These are phyloP conservation scores for Torulaspora pretoriensis DNA, from an alignment of 1,139 yeast species.

Conservation along the genomic window DNA sequence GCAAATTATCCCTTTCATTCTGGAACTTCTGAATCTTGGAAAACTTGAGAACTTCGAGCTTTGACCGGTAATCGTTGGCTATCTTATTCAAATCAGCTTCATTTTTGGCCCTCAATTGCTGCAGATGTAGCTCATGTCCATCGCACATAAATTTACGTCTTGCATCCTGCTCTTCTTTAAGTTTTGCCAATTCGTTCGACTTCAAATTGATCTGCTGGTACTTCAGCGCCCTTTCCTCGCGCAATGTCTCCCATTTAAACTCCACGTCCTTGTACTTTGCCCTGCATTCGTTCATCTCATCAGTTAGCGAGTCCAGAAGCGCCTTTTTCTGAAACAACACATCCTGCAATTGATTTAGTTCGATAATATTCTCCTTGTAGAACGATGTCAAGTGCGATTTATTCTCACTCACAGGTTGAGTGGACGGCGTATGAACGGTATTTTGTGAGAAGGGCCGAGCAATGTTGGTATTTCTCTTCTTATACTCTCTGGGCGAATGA, in stretches of 20 bases:
- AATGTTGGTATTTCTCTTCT: slow-evolving; percentile 19
- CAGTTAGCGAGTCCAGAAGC: slow-evolving; percentile 28
- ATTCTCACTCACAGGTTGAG: slow-evolving; percentile 4
- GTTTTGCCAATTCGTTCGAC: slow-evolving; percentile 42
- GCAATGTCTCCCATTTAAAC: slow-evolving; percentile 35
- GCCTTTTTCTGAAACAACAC: slow-evolving; percentile 29
- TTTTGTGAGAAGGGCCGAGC: slow-evolving; percentile 4
- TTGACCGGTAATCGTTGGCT: slow-evolving; percentile 37
- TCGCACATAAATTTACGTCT: slow-evolving; percentile 35
- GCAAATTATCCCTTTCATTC: slow-evolving; percentile 29
- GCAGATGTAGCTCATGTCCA: slow-evolving; percentile 39
- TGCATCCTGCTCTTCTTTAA: slow-evolving; percentile 36
- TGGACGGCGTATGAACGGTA: not conserved
- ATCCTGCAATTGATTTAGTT: slow-evolving; percentile 31
- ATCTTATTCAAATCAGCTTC: slow-evolving; percentile 39
- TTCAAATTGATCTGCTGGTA: slow-evolving; percentile 37
- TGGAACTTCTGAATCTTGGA: slow-evolving; percentile 36
- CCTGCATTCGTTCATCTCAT: slow-evolving; percentile 25
- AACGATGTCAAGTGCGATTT: slow-evolving; percentile 29
- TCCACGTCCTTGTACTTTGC: slow-evolving; percentile 27
- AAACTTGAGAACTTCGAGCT: slow-evolving; percentile 40
- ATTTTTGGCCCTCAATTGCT: slow-evolving; percentile 39
- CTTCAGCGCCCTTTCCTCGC: slow-evolving; percentile 39
- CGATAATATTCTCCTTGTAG: slow-evolving; percentile 32
- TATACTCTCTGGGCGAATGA: slow-evolving; percentile 20